Percentiles rank a stretch among this genome's conserved stretches.
phyloP scores from a whole-genome alignment of 164 flowering plant genomes.

The Platanus orientalis region DNA sequence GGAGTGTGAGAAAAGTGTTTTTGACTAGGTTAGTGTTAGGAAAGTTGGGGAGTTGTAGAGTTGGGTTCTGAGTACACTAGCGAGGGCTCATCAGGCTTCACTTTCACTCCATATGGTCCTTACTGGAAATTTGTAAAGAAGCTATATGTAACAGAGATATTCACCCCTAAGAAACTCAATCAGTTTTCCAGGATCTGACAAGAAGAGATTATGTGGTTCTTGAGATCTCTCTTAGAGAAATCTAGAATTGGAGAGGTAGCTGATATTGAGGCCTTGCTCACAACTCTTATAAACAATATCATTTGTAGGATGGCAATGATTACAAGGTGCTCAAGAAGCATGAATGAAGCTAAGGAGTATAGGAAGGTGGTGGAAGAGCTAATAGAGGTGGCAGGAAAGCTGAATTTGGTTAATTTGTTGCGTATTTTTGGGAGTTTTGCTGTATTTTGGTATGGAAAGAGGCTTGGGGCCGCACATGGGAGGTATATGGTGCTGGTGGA shows the following conservation, averaged over 20 bases:
- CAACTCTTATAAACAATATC: constrained; percentile 21
- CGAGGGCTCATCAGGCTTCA: too few species aligned
- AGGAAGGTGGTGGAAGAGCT: constrained; percentile 28
- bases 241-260: constrained; percentile 11
- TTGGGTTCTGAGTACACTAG: constrained; percentile 54
- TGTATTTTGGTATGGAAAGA: constrained; percentile 26
- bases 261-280: constrained; percentile 20
- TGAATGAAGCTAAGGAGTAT: constrained; percentile 24
- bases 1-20: too few species aligned
- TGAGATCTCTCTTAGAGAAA: too few species aligned
- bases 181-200: constrained; percentile 16
- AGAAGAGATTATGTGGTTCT: constrained; percentile 18
- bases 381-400: constrained; percentile 19
- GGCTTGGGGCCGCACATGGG: constrained; percentile 10
- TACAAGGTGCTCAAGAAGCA: constrained; percentile 22
- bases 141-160: constrained; percentile 37
- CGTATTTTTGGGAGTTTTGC: constrained; percentile 5
- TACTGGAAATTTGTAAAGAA: too few species aligned
- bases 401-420: constrained; percentile 25
- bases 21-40: too few species aligned
- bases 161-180: constrained; percentile 20
- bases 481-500: constrained; percentile 33
- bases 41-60: too few species aligned
- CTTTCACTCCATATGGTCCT: too few species aligned
- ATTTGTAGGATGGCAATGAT: constrained; percentile 30